Evolutionary conservation across 495 filamentous ascomycete genomes (phyloP), one percentile per base, ranked within the genome.

Genomic region (Cetradonia linearis): DNA sequence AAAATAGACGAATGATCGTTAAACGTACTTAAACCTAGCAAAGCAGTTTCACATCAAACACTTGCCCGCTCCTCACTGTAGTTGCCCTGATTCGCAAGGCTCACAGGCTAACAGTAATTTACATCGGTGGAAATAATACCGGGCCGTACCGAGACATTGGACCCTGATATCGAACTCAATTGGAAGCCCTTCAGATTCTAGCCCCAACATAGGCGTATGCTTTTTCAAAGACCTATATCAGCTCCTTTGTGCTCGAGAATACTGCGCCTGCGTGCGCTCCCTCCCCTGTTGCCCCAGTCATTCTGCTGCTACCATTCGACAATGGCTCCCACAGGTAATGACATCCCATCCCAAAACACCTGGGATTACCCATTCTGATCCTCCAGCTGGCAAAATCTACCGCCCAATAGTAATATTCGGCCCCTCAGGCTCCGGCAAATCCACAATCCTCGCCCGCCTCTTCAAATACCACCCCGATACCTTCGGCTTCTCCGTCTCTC

Each of bases 391-490:
- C 23, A 55, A 61, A 53, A 27, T 30, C n/a, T 61, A 55, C 62
- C 77, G 83, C 16, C 91, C 90, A 8, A 80, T 97, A 64, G 87
- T 96, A 38, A 83, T 96, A 67, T 93, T 86, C 23, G 92, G 89
- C 33, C 91, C 91, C 20, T 86, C 81, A 9, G 91, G 92, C 67
- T 81, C 87, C 13, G 92, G 92, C 48, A 96, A 97, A 80, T 86
- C 83, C 50, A 96, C 92, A 28, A 80, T 97, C 27, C 82, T 93
- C 63, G 83, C 84, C 64, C 75, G 82, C 20, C 84, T 97, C 14
- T 82, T 85, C 67, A 73, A 72, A 30, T 76, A 80, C 25, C 82
- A 85, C 69, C 88, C 89, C 14, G 76, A 85, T 63, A 84, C 77
- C 40, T 95, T 95, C 70, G 83, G 83, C 16, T 88, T 95, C 65